These are phyloP conservation scores for Gyrodon lividus DNA, from an alignment of 768 basidiomycete species.

Conservation along the genomic window DNA sequence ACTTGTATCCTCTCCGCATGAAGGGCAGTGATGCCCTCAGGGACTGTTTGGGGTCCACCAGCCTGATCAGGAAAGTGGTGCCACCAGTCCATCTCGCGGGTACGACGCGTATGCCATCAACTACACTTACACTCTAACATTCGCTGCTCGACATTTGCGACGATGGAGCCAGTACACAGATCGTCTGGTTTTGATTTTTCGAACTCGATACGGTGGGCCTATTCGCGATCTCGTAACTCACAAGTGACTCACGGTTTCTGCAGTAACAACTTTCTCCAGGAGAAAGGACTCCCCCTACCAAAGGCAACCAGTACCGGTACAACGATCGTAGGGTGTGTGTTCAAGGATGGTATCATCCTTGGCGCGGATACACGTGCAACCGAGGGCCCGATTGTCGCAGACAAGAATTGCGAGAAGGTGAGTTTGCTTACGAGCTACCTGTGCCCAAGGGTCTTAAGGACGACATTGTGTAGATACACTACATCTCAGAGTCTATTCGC, in stretches of 20 bases:
- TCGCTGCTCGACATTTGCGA: slow-evolving; percentile 2
- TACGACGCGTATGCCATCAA: slow-evolving; percentile 32
- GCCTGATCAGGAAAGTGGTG: slow-evolving; percentile 15
- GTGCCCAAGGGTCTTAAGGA: not conserved
- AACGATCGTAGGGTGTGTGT: slow-evolving; percentile 96
- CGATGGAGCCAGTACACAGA: slow-evolving; percentile 49
- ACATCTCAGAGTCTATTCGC: slow-evolving; percentile 89
- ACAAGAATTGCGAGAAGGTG: slow-evolving; percentile 99
- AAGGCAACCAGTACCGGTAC: slow-evolving; percentile 93
- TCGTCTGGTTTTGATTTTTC: slow-evolving; percentile 75
- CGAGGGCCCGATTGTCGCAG: slow-evolving; percentile 89
- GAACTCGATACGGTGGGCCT: slow-evolving; percentile 62
- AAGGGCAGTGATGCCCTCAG: not conserved
- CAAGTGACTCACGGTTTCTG: not conserved
- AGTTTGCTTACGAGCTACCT: slow-evolving; percentile 13
- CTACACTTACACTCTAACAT: not conserved
- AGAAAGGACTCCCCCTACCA: slow-evolving; percentile 71
- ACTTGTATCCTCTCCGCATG: not conserved
- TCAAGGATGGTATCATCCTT: slow-evolving; percentile 88
- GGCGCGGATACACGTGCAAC: slow-evolving; percentile 98
- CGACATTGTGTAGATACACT: slow-evolving; percentile 74
- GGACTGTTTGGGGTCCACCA: slow-evolving; percentile 11
- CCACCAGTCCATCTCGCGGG: slow-evolving; percentile 13
- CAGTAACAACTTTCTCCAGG: slow-evolving; percentile 72
- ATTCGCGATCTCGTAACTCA: not conserved